phyloP scores from a whole-genome alignment of 768 basidiomycete species.

The Mycena floridula region DNA sequence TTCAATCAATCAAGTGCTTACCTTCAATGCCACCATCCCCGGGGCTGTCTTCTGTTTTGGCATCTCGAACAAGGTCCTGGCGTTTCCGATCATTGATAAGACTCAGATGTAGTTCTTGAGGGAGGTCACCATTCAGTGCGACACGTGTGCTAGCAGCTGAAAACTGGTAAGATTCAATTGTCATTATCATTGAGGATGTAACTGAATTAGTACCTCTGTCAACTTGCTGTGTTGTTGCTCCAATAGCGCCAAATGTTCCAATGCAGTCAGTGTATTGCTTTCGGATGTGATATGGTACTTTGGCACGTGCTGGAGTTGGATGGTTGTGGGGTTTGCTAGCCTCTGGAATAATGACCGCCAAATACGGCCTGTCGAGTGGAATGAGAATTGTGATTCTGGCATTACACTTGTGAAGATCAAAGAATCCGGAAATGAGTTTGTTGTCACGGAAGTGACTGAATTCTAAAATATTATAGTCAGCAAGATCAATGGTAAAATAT shows the following conservation, averaged over 20 bases:
- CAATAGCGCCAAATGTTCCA: not conserved
- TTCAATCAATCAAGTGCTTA: too few relatives aligned
- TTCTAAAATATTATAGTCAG: not conserved
- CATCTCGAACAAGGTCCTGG: not conserved
- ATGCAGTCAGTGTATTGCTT: not conserved
- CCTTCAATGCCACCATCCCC: too few relatives aligned
- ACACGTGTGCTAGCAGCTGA: not conserved
- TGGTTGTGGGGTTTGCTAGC: not conserved
- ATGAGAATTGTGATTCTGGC: not conserved
- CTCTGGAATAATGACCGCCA: not conserved
- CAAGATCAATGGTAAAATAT: not conserved
- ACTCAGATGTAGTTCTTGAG: conserved; percentile 3
- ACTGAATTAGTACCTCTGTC: not conserved
- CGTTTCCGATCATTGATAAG: conserved; percentile 3
- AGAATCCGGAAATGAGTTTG: not conserved
- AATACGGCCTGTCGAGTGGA: not conserved
- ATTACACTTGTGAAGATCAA: not conserved
- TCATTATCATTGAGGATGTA: conserved; percentile 1
- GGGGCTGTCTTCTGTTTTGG: not conserved
- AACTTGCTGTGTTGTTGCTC: not conserved
- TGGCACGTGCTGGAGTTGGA: not conserved
- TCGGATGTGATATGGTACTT: not conserved
- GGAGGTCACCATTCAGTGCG: not conserved
- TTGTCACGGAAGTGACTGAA: not conserved
- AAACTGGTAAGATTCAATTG: conserved; percentile 1